Evolutionary conservation across 2,329 filamentous ascomycete genomes (phyloP).

Genomic region (Polytolypa hystricis): DNA sequence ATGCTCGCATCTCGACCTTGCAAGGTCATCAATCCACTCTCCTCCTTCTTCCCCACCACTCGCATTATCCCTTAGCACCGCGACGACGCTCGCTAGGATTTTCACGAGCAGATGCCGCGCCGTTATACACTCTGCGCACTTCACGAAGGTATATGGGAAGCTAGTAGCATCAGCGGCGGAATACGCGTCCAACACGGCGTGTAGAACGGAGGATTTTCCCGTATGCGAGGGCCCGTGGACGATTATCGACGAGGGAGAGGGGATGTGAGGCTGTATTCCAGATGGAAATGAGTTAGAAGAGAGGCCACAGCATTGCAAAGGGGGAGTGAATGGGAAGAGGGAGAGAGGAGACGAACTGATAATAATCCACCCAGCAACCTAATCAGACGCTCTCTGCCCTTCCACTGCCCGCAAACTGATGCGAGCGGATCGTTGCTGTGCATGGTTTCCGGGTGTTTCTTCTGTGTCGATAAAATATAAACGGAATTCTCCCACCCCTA

Average conservation of each 20-base stretch:
- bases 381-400: no score
- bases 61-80: constrained; percentile 18
- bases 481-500: not conserved
- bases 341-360: not conserved
- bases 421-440: no score
- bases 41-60: constrained; percentile 10
- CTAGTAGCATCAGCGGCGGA: not conserved
- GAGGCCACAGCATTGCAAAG: no score
- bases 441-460: no score
- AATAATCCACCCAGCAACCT: constrained; percentile 1
- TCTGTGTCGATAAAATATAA: no score
- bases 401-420: no score
- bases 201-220: constrained; percentile 66
- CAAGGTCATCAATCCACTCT: constrained; percentile 35
- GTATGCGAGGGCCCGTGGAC: constrained; percentile 78
- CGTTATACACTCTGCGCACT: constrained; percentile 36
- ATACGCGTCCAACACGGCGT: constrained; percentile 44
- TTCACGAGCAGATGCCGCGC: constrained; percentile 36
- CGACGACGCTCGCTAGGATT: constrained; percentile 31
- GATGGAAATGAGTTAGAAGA: not conserved
- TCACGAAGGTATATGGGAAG: constrained; percentile 30
- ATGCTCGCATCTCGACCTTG: constrained; percentile 61
- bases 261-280: constrained; percentile 31
- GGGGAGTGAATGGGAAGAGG: no score
- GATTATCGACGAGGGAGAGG: constrained; percentile 62